phyloP scores from a whole-genome alignment of 169 alveolate genomes.

The Cryptosporidium canis region DNA sequence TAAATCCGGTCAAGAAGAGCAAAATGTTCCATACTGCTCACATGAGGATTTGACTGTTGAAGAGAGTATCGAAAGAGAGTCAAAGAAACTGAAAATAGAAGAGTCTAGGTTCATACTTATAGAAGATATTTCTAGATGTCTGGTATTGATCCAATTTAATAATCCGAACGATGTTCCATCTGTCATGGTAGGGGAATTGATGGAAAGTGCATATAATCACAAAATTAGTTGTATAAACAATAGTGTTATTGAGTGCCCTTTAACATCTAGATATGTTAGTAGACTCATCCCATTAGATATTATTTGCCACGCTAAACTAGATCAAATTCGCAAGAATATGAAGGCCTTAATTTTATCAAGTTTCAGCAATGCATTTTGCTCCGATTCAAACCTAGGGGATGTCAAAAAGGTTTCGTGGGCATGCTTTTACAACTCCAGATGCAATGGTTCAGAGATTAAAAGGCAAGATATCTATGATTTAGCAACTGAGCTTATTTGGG shows the following conservation, averaged over 20 bases:
- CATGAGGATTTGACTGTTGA: not conserved
- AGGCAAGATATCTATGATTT: constrained; percentile 50
- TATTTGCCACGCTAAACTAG: constrained; percentile 18
- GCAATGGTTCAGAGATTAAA: not conserved
- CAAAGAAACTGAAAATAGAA: not conserved
- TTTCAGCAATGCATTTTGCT: not conserved
- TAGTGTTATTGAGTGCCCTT: not conserved
- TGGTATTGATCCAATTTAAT: constrained; percentile 34
- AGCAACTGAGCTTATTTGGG: constrained; percentile 46
- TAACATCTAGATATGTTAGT: constrained; percentile 44
- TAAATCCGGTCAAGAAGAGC: not conserved
- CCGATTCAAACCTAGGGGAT: not conserved
- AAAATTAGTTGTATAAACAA: not conserved
- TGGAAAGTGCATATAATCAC: constrained; percentile 16
- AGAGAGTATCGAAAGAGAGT: constrained; percentile 12
- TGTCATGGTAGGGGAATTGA: constrained; percentile 8
- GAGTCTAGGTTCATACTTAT: constrained; percentile 4
- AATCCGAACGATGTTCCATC: constrained; percentile 20
- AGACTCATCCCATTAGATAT: constrained; percentile 44
- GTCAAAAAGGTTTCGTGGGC: constrained; percentile 4
- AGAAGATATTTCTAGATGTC: constrained; percentile 38
- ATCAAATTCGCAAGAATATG: constrained; percentile 6
- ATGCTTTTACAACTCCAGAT: constrained; percentile 36
- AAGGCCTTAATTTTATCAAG: not conserved
- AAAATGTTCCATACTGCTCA: not conserved